phyloP scores from a whole-genome alignment of 2,329 filamentous ascomycete species.

The Thermochaetoides dissita region DNA sequence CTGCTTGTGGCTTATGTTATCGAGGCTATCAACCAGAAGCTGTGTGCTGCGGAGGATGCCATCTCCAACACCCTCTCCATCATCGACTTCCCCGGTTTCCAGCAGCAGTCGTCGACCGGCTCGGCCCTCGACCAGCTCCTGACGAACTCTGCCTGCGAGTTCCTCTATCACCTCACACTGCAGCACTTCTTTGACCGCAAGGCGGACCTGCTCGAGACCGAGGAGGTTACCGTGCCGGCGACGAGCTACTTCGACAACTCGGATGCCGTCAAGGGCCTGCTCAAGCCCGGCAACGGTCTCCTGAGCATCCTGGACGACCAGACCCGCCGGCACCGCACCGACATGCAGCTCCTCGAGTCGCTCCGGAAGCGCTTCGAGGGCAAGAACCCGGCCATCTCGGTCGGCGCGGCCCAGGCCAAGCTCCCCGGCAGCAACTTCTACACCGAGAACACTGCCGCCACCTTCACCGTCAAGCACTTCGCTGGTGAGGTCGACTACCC shows the following conservation, averaged over 20 bases:
- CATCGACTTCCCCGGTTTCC: constrained; percentile 91
- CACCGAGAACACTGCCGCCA: constrained; percentile 64
- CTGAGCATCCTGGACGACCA: constrained; percentile 94
- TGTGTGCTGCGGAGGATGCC: constrained; percentile 75
- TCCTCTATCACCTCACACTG: constrained; percentile 80
- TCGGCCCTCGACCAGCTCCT: constrained; percentile 84
- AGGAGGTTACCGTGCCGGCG: constrained; percentile 78
- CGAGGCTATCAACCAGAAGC: constrained; percentile 77
- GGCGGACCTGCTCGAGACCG: constrained; percentile 82
- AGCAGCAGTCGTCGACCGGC: constrained; percentile 68
- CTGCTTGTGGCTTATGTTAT: constrained; percentile 88
- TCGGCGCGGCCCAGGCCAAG: constrained; percentile 59
- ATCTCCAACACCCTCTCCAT: constrained; percentile 91
- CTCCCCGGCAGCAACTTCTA: constrained; percentile 81
- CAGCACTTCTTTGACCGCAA: constrained; percentile 95
- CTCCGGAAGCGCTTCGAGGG: constrained; percentile 84
- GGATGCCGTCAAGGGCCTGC: constrained; percentile 77
- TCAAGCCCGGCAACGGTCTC: constrained; percentile 86
- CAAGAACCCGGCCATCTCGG: constrained; percentile 81
- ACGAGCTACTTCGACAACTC: constrained; percentile 98
- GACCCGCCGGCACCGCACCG: constrained; percentile 74
- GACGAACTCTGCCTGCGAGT: constrained; percentile 86
- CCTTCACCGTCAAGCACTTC: constrained; percentile 88
- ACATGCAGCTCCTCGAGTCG: constrained; percentile 81
- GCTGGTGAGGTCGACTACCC: constrained; percentile 94